Evolutionary conservation across 176 grass and related monocot genomes (phyloP).

Genomic region (Oryza meridionalis): DNA sequence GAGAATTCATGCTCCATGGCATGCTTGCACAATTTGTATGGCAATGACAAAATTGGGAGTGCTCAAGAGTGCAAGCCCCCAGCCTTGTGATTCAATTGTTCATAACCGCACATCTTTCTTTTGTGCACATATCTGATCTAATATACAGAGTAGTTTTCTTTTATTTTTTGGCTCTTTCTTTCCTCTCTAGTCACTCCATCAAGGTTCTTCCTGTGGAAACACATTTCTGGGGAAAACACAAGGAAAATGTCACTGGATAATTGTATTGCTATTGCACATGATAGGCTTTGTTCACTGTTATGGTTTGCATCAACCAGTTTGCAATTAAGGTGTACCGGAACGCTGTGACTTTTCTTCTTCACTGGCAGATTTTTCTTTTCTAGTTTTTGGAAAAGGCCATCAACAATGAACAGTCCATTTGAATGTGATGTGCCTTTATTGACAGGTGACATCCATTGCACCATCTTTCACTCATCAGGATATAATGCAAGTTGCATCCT

Average conservation of each 20-base stretch:
- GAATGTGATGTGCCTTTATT: slow-evolving; percentile 38
- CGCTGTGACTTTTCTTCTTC: slow-evolving; percentile 1
- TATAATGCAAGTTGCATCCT: background rate
- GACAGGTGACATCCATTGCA: slow-evolving; percentile 29
- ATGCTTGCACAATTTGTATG: slow-evolving; percentile 18
- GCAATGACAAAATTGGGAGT: background rate
- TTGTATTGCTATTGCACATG: background rate
- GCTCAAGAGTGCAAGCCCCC: slow-evolving; percentile 23
- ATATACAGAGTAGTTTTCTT: background rate
- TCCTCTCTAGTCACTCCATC: background rate
- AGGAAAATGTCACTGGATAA: background rate
- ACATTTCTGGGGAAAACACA: background rate
- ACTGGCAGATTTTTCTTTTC: background rate
- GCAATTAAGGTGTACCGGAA: slow-evolving; percentile 1
- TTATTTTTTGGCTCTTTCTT: background rate
- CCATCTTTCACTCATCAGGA: slow-evolving; percentile 30
- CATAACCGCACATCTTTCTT: background rate
- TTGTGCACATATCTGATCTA: background rate
- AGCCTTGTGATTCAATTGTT: slow-evolving; percentile 25
- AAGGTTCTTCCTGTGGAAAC: background rate
- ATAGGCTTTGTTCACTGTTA: background rate
- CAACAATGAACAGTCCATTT: slow-evolving; percentile 15
- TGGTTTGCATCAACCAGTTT: background rate
- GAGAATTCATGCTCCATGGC: background rate
- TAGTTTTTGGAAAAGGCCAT: background rate